A percentile compares a stretch with the other conserved stretches of the same genome.
Conservation (phyloP, 352 stramenopile species). For the Stramenopiles sp. region DNA sequence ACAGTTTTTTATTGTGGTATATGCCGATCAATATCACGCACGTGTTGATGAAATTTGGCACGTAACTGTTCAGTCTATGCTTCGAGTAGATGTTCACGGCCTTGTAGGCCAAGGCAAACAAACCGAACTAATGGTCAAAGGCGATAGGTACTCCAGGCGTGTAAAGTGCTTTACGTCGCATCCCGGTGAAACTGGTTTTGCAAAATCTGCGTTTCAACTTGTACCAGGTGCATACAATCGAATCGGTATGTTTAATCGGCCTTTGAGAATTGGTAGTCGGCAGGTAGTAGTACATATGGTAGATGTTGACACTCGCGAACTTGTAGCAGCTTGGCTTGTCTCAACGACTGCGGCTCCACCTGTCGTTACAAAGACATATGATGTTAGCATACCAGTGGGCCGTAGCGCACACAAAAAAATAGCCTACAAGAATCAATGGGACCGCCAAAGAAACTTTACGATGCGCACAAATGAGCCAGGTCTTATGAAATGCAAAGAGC, state of each 20-base stretch:
- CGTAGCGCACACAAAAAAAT: slow-evolving; percentile 66
- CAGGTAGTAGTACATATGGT: slow-evolving; percentile 55
- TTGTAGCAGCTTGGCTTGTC: slow-evolving; percentile 65
- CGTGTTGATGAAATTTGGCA: slow-evolving; percentile 53
- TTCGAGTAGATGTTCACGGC: slow-evolving; percentile 55
- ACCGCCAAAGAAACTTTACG: slow-evolving; percentile 46
- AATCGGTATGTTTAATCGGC: slow-evolving; percentile 48
- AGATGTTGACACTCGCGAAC: slow-evolving; percentile 59
- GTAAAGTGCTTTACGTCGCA: slow-evolving; percentile 31
- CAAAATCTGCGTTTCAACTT: slow-evolving; percentile 52
- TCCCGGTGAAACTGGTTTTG: slow-evolving; percentile 38
- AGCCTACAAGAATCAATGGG: slow-evolving; percentile 73
- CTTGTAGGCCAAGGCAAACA: slow-evolving; percentile 50
- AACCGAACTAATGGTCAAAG: slow-evolving; percentile 65
- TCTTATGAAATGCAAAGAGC: slow-evolving; percentile 46
- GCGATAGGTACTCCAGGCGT: slow-evolving; percentile 36
- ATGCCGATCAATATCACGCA: slow-evolving; percentile 57
- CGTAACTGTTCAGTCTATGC: slow-evolving; percentile 31
- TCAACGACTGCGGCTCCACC: slow-evolving; percentile 45
- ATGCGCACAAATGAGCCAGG: slow-evolving; percentile 49
- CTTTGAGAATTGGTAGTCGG: slow-evolving; percentile 27
- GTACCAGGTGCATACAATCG: slow-evolving; percentile 66
- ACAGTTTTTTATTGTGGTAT: slow-evolving; percentile 66
- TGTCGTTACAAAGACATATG: slow-evolving; percentile 71
- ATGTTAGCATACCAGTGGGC: slow-evolving; percentile 41